Percentiles rank a stretch among this genome's conserved stretches.
These are phyloP conservation scores for Haplosporangium sp. DNA, from an alignment of 371 early-diverging fungal genomes.

Conservation along the genomic window DNA sequence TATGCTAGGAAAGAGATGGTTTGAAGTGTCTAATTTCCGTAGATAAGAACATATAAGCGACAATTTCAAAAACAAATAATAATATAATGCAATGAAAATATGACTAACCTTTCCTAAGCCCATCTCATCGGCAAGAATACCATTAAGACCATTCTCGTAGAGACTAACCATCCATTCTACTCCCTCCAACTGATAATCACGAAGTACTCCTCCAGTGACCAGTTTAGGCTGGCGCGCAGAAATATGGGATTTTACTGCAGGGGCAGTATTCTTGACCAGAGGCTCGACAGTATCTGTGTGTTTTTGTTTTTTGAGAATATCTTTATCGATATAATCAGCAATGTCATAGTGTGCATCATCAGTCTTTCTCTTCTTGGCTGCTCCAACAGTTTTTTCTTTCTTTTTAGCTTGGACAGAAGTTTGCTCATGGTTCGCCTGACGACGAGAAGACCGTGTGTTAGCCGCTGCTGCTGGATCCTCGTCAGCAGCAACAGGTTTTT, in stretches of 20 bases:
- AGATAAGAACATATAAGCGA: neutral
- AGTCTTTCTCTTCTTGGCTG: slow-evolving; percentile 59
- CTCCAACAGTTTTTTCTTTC: slow-evolving; percentile 21
- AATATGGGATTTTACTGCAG: slow-evolving; percentile 25
- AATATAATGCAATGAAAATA: neutral
- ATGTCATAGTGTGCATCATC: slow-evolving; percentile 67
- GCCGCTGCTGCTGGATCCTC: slow-evolving; percentile 4
- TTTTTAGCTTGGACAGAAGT: neutral
- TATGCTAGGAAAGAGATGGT: slow-evolving; percentile 93
- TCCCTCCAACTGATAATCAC: slow-evolving; percentile 97
- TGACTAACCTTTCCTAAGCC: slow-evolving; percentile 88
- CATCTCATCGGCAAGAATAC: slow-evolving; percentile 99
- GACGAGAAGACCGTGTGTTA: slow-evolving; percentile 28
- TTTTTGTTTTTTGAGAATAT: slow-evolving; percentile 54
- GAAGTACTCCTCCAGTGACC: slow-evolving; percentile 87
- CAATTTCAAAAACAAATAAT: neutral
- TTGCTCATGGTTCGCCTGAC: slow-evolving; percentile 26
- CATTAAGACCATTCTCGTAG: slow-evolving; percentile 97
- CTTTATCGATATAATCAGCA: slow-evolving; percentile 69
- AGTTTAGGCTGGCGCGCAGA: slow-evolving; percentile 81
- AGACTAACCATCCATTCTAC: slow-evolving; percentile 98
- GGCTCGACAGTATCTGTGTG: slow-evolving; percentile 17
- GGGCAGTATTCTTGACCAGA: neutral
- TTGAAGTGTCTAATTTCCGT: slow-evolving; percentile 86
- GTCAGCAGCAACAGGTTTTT: slow-evolving; percentile 27